Evolutionary conservation across 805 yeast species (phyloP), one percentile per base, ranked within the genome.

Genomic region (Ogataea degrootiae): DNA sequence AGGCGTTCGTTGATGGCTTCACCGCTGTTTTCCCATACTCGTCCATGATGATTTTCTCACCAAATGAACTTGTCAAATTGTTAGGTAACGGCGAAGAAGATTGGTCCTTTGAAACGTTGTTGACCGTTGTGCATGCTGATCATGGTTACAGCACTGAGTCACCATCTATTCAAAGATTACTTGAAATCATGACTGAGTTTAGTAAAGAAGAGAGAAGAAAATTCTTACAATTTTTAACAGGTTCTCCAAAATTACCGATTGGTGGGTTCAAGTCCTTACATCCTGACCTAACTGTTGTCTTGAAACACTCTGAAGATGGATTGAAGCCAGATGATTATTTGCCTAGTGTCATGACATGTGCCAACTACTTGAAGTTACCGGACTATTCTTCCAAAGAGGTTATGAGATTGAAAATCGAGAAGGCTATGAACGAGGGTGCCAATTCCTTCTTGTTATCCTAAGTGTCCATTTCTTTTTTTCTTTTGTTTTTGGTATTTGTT

Each of bases 331-430:
- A 92, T 65, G 89, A 83, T 51, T 90, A 85, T 60, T 72, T 94
- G 47, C 98, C 99, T 2, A 88, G 96, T 67, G 99, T 94, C 3
- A 92, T 92, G 99, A 92, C 99, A 0, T 92, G 99, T 71, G 97
- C 96, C 3, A 92, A 92, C 62, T 94, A 92, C 61, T 73, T 92
- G 55, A 92, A 92, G 63, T 69, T 94, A 19, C 98, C 99, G 5
- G 79, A 85, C 52, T 94, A 92, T 62, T 76, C 88, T 3, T 69
- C 77, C 34, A 76, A 74, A 49, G 81, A 73, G 16, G 66, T 87
- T 1, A 75, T 94, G 83, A 70, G 64, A 43, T 61, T 71, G 33
- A 72, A 85, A 44, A 66, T 94, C 7, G 43, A 66, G 12, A 85
- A 79, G 50, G 97, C 98, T 0, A 79, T 90, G 59, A 73, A 72